Evolutionary conservation across 495 filamentous ascomycete species (phyloP).

Genomic region (Oidiodendron maius): DNA sequence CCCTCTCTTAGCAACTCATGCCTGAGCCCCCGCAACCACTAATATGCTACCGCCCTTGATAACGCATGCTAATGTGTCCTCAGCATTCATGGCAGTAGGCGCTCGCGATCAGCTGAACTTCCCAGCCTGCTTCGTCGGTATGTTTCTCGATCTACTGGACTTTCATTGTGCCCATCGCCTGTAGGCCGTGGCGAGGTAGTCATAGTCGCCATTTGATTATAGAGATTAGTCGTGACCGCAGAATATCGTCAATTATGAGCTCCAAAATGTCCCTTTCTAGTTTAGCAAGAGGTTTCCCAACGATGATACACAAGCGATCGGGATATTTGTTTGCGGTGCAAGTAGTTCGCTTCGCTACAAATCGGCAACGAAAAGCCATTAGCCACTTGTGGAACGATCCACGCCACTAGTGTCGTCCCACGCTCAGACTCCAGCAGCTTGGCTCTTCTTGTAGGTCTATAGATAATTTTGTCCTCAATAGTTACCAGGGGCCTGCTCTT

Average conservation of each 20-base stretch:
- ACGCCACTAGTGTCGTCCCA: too few relatives aligned
- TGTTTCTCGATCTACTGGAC: constrained; percentile 1
- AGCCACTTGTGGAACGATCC: too few relatives aligned
- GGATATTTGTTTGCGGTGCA: too few relatives aligned
- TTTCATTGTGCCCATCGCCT: constrained; percentile 2
- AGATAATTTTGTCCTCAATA: too few relatives aligned
- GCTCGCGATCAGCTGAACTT: constrained; percentile 3
- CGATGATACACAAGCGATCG: constrained; percentile 1
- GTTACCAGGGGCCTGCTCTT: too few relatives aligned
- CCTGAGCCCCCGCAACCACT: not conserved
- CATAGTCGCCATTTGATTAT: not conserved
- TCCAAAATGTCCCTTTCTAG: constrained; percentile 2
- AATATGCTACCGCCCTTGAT: not conserved
- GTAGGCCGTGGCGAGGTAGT: constrained; percentile 2
- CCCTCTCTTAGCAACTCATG: too few relatives aligned
- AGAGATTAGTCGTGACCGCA: constrained; percentile 4
- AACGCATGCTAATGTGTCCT: constrained; percentile 2
- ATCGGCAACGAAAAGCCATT: too few relatives aligned
- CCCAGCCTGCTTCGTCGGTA: not conserved
- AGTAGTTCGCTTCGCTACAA: too few relatives aligned
- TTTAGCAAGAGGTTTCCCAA: constrained; percentile 1
- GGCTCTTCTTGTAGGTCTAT: too few relatives aligned
- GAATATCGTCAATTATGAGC: constrained; percentile 2
- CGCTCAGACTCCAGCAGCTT: too few relatives aligned
- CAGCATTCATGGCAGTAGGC: not conserved